Percentiles rank a stretch among this genome's conserved stretches.
phyloP scores from a whole-genome alignment of 1,139 yeast species.

The Kurtzmaniella quercitrusa region DNA sequence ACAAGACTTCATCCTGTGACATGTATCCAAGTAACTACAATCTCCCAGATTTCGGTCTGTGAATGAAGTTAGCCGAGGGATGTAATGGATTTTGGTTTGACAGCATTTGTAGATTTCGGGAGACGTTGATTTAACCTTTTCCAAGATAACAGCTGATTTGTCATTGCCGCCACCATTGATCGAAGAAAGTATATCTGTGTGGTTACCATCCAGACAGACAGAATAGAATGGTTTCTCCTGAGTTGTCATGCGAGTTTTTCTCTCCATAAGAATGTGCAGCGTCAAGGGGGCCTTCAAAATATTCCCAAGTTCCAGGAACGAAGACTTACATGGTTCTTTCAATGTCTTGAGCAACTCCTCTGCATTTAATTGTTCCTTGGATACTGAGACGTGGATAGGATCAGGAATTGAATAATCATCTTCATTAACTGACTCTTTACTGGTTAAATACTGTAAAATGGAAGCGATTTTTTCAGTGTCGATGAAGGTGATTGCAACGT shows the following conservation, averaged over 20 bases:
- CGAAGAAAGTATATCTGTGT: slow-evolving; percentile 34
- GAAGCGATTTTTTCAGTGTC: not conserved
- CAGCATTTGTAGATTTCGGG: slow-evolving; percentile 39
- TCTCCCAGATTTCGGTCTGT: slow-evolving; percentile 78
- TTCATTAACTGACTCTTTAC: not conserved
- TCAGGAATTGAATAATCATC: not conserved
- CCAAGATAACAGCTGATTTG: slow-evolving; percentile 12
- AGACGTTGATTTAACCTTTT: slow-evolving; percentile 12
- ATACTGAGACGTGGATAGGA: not conserved
- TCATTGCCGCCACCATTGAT: slow-evolving; percentile 11
- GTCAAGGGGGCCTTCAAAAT: not conserved
- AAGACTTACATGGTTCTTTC: not conserved
- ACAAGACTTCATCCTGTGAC: slow-evolving; percentile 80
- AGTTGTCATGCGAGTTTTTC: slow-evolving; percentile 33
- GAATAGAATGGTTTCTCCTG: slow-evolving; percentile 42
- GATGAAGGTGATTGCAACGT: not conserved
- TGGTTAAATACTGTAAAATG: not conserved
- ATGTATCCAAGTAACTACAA: slow-evolving; percentile 90
- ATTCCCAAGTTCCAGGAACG: not conserved
- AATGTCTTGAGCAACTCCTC: not conserved
- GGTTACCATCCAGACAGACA: slow-evolving; percentile 48
- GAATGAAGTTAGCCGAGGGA: slow-evolving; percentile 52
- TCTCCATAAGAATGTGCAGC: slow-evolving; percentile 1
- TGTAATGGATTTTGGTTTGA: slow-evolving; percentile 50
- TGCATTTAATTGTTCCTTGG: not conserved